Base-by-base conservation (phyloP, 1,284 basidiomycete species). In the Chalciporus sp. region DNA sequence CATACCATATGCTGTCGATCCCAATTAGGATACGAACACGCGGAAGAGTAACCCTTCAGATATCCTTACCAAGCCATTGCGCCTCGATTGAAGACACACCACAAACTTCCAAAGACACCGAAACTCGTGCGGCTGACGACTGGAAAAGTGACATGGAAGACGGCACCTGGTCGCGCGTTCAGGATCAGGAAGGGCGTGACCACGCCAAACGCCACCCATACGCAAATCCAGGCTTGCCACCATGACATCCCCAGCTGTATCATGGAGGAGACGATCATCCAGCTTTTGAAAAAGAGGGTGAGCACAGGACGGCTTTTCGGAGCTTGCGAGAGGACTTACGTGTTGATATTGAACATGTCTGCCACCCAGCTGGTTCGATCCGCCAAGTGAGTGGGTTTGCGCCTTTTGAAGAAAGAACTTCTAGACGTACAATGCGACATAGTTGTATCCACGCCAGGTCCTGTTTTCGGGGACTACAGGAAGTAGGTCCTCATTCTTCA, bases 221-320 rank as follows among this genome's bases (percentile, higher is more conserved):
- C 87, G 62, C 85, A 84, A 39, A 90, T 76, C 87, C 86, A 90
- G 11, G 88, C 85, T 67, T 91, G 88, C 88, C 88, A 92, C 89
- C 89, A 92, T 0, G 83, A 86, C 23, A 93, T 76, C 3, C 88
- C 88, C 10, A 85, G 73, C 52, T 85, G 81, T 42, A 88, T 83
- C 87, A 92, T 90, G 7, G 86, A 86, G 16, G 85, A 86, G 0
- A 79, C 84, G 58, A 88, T 88, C 84, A 86, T 85, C 85, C 84
- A 88, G 58, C 85, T 87, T 37, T 17, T 53, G 47, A 58, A 26
- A 35, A 40, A 9, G 14, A 49, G 27, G 49, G 54, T 20, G 46
- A 20, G 26, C 40, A 40, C 17, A 14, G 11, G 17, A 16, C 33
- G 14, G 51, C 31, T 50, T 6, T 47, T 52, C 17, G 27, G 17